These are phyloP conservation scores for Cladosporium sp. DNA, from an alignment of 2,329 filamentous ascomycete genomes.

Conservation along the genomic window DNA sequence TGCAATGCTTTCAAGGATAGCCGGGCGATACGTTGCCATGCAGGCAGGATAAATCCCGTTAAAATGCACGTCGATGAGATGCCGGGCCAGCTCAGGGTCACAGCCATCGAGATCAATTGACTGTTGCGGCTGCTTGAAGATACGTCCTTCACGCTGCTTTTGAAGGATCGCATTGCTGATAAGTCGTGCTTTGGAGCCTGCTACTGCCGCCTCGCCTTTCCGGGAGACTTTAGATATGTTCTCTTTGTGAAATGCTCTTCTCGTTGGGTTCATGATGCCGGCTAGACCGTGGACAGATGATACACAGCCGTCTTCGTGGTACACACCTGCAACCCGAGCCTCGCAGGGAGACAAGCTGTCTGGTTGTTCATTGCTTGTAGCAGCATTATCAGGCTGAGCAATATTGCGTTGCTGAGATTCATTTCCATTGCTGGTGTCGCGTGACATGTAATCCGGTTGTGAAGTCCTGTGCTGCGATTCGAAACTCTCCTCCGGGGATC, in stretches of 20 bases:
- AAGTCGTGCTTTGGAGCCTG: neutral
- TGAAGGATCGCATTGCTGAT: constrained; percentile 6
- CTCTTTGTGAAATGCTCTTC: neutral
- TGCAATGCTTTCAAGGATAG: constrained; percentile 7
- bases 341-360: neutral
- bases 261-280: constrained; percentile 2
- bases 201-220: neutral
- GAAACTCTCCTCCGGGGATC: neutral
- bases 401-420: neutral
- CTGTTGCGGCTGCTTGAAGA: neutral
- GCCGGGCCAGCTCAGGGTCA: neutral
- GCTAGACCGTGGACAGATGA: constrained; percentile 1
- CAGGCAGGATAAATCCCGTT: neutral
- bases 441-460: neutral
- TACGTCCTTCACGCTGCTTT: constrained; percentile 2
- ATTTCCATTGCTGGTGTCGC: neutral
- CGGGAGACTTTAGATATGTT: constrained; percentile 1
- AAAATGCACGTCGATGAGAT: constrained; percentile 1
- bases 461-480: neutral
- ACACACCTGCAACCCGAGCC: neutral
- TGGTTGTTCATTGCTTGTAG: neutral
- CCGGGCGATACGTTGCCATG: constrained; percentile 3
- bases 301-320: neutral
- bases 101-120: constrained; percentile 1
- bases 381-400: neutral